Evolutionary conservation across 148 eudicot species (phyloP).

Genomic region (Rhododendron ovatum): DNA sequence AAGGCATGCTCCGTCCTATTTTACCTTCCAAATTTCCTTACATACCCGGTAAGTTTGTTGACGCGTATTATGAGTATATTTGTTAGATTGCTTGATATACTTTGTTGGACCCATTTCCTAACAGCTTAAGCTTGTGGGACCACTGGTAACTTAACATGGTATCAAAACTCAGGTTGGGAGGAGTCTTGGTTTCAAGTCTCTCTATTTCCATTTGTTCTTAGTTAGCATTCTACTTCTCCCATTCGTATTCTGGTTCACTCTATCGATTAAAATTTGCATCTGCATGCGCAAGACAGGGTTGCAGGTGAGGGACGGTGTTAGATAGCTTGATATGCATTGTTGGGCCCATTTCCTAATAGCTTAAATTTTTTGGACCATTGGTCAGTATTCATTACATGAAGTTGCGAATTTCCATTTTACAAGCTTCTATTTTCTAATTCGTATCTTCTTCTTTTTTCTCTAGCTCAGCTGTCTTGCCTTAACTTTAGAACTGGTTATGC

Average conservation of each 20-base stretch:
- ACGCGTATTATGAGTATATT: not conserved
- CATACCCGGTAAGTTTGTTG: conserved; percentile 51
- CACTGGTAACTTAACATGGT: not conserved
- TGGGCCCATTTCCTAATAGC: not conserved
- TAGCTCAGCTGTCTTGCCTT: not conserved
- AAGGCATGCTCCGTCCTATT: conserved; percentile 48
- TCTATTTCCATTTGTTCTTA: not conserved
- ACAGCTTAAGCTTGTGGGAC: not conserved
- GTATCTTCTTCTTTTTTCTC: not conserved
- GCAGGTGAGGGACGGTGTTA: not conserved
- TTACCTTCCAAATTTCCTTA: conserved; percentile 62
- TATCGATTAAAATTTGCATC: not conserved
- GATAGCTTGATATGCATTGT: not conserved
- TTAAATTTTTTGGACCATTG: not conserved
- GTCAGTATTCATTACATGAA: not conserved
- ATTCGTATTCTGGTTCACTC: no score
- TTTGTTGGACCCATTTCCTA: not conserved
- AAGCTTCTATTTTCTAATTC: not conserved
- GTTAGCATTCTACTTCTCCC: not conserved
- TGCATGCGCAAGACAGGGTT: not conserved
- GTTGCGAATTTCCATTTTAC: not conserved
- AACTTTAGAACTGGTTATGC: not conserved
- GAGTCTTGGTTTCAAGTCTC: not conserved
- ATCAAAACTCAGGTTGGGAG: no score
- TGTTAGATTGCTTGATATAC: not conserved